phyloP scores from a whole-genome alignment of 2,329 filamentous ascomycete species.

The Penicillium aurantiogriseum region DNA sequence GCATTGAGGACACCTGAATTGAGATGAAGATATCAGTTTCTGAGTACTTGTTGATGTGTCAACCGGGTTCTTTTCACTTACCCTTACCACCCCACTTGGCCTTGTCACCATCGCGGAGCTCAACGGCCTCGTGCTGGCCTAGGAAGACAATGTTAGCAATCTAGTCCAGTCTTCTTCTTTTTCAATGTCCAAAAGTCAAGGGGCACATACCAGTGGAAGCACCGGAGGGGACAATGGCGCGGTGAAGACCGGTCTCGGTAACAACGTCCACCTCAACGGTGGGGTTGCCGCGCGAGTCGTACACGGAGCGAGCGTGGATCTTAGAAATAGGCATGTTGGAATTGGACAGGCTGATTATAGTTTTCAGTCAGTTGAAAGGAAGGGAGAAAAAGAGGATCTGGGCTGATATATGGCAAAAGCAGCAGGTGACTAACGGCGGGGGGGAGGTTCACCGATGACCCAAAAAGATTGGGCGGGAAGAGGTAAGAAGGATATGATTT shows the following conservation, averaged over 20 bases:
- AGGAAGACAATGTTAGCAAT: constrained; percentile 29
- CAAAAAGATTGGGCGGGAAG: constrained; percentile 36
- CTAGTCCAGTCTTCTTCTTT: not conserved
- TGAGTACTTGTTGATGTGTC: not conserved
- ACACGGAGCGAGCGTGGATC: constrained; percentile 91
- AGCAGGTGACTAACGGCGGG: constrained; percentile 34
- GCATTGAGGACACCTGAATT: constrained; percentile 67
- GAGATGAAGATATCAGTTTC: not conserved
- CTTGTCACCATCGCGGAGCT: constrained; percentile 89
- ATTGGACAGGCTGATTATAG: constrained; percentile 23
- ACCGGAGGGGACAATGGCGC: constrained; percentile 94
- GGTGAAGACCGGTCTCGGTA: constrained; percentile 94
- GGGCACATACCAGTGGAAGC: constrained; percentile 78
- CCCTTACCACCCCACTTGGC: constrained; percentile 82
- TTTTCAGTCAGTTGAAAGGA: constrained; percentile 29
- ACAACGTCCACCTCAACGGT: constrained; percentile 98
- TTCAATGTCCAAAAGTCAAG: not conserved
- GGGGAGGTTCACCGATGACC: constrained; percentile 42
- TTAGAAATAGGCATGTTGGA: constrained; percentile 82
- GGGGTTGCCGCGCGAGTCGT: constrained; percentile 97
- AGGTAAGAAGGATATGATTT: constrained; percentile 19
- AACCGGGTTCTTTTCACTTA: constrained; percentile 31
- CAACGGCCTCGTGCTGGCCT: constrained; percentile 88
- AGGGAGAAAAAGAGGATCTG: constrained; percentile 15
- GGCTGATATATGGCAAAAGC: constrained; percentile 21